A percentile compares a stretch with the other conserved stretches of the same genome.
Conservation (phyloP, 176 grass and related monocot species). For the Zea mays region DNA sequence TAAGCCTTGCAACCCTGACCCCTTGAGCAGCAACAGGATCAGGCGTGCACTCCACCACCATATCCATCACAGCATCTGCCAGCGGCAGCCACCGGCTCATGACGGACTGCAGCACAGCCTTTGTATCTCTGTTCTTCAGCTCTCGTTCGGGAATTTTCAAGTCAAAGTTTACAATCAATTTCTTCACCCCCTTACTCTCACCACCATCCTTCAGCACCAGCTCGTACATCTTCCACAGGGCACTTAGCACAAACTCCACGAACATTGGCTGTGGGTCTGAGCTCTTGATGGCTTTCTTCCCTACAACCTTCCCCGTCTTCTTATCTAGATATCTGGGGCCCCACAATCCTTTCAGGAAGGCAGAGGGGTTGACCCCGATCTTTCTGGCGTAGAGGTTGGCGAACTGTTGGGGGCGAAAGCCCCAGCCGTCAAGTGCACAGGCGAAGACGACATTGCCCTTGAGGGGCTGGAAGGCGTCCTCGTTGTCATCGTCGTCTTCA, state of each 20-base stretch:
- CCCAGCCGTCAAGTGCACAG: slow-evolving; percentile 89
- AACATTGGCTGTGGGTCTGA: slow-evolving; percentile 81
- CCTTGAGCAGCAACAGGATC: slow-evolving; percentile 64
- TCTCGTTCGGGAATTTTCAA: slow-evolving; percentile 55
- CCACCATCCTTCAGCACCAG: slow-evolving; percentile 48
- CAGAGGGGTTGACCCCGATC: slow-evolving; percentile 34
- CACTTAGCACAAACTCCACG: slow-evolving; percentile 71
- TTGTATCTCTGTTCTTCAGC: slow-evolving; percentile 72
- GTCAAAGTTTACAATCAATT: slow-evolving; percentile 51
- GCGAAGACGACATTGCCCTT: slow-evolving; percentile 90
- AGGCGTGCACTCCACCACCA: slow-evolving; percentile 83
- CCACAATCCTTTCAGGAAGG: slow-evolving; percentile 82
- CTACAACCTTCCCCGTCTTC: slow-evolving; percentile 69
- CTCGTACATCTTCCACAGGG: slow-evolving; percentile 65
- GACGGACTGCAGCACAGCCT: slow-evolving; percentile 62
- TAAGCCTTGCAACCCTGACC: slow-evolving; percentile 52
- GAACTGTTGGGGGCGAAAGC: slow-evolving; percentile 77
- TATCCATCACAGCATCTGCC: slow-evolving; percentile 69
- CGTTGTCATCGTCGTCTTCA: slow-evolving; percentile 63
- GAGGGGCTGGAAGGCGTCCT: slow-evolving; percentile 77
- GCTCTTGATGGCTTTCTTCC: slow-evolving; percentile 64
- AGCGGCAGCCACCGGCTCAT: slow-evolving; percentile 82
- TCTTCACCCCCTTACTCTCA: slow-evolving; percentile 42
- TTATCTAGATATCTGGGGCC: slow-evolving; percentile 66
- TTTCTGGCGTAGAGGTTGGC: slow-evolving; percentile 61